phyloP scores from a whole-genome alignment of 2,329 filamentous ascomycete genomes.

The Chaetomiaceae sp. region DNA sequence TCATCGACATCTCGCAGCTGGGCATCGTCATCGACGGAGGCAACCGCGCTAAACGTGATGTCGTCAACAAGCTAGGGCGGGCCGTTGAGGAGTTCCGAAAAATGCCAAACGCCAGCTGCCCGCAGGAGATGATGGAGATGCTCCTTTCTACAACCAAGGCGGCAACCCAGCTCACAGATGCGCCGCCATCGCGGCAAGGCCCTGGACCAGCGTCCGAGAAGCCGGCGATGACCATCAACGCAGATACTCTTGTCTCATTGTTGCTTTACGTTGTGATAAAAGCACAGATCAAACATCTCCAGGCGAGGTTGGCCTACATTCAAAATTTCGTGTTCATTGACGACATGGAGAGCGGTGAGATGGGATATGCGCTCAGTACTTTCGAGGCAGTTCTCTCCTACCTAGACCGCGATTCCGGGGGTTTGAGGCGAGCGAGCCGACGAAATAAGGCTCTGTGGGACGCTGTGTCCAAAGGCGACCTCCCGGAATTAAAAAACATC shows the following conservation, averaged over 20 bases:
- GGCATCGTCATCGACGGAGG: conserved; percentile 83
- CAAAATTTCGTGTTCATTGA: conserved; percentile 97
- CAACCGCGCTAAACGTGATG: conserved; percentile 70
- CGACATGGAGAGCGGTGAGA: conserved; percentile 92
- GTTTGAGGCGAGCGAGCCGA: conserved; percentile 76
- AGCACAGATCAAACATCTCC: conserved; percentile 79
- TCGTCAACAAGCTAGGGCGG: conserved; percentile 69
- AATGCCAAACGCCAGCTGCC: conserved; percentile 70
- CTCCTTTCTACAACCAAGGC: conserved; percentile 77
- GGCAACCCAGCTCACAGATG: conserved; percentile 64
- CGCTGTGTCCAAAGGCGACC: conserved; percentile 70
- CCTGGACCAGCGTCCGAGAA: conserved; percentile 44
- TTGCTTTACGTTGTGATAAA: conserved; percentile 89
- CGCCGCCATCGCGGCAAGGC: conserved; percentile 34
- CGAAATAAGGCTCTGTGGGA: conserved; percentile 87
- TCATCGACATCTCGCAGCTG: conserved; percentile 89
- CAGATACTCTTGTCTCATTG: conserved; percentile 88
- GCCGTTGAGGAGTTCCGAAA: conserved; percentile 88
- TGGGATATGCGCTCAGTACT: conserved; percentile 93
- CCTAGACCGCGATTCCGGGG: conserved; percentile 74
- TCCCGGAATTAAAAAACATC: conserved; percentile 70
- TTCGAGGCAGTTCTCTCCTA: conserved; percentile 93
- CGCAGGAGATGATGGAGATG: conserved; percentile 83
- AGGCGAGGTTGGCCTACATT: conserved; percentile 89
- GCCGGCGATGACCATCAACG: conserved; percentile 61